These are phyloP conservation scores for Berkeleyomyces rouxiae DNA, from an alignment of 2,329 filamentous ascomycete genomes.

Conservation along the genomic window DNA sequence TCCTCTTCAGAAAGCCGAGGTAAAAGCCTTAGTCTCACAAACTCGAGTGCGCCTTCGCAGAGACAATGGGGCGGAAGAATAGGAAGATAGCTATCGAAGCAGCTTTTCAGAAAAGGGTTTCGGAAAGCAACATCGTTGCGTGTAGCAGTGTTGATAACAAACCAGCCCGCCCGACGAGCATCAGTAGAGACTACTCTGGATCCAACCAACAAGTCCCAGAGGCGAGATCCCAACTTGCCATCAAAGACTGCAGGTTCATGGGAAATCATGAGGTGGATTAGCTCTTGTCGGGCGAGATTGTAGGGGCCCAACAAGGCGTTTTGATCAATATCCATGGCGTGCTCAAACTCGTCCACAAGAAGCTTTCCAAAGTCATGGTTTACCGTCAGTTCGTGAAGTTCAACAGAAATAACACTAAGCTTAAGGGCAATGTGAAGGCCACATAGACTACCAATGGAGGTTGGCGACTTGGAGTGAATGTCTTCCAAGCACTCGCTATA, in stretches of 20 bases:
- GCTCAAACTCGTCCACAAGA: constrained; percentile 47
- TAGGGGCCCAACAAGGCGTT: constrained; percentile 28
- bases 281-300: constrained; percentile 39
- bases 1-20: constrained; percentile 26
- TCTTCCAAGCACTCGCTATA: constrained; percentile 52
- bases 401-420: constrained; percentile 26
- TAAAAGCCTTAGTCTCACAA: constrained; percentile 37
- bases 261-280: constrained; percentile 40
- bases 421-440: constrained; percentile 38
- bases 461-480: constrained; percentile 34
- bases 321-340: constrained; percentile 29
- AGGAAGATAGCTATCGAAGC: constrained; percentile 40
- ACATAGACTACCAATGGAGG: constrained; percentile 38
- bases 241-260: constrained; percentile 46
- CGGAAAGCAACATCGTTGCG: constrained; percentile 24
- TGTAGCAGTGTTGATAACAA: constrained; percentile 37
- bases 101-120: constrained; percentile 39
- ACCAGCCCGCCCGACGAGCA: constrained; percentile 54
- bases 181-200: constrained; percentile 38
- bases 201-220: constrained; percentile 64
- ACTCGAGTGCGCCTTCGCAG: constrained; percentile 44
- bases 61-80: constrained; percentile 39
- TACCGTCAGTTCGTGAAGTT: constrained; percentile 39
- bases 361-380: constrained; percentile 46
- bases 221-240: constrained; percentile 38